Evolutionary conservation across 2,329 filamentous ascomycete genomes (phyloP).

Genomic region (Coleophoma cylindrospora): DNA sequence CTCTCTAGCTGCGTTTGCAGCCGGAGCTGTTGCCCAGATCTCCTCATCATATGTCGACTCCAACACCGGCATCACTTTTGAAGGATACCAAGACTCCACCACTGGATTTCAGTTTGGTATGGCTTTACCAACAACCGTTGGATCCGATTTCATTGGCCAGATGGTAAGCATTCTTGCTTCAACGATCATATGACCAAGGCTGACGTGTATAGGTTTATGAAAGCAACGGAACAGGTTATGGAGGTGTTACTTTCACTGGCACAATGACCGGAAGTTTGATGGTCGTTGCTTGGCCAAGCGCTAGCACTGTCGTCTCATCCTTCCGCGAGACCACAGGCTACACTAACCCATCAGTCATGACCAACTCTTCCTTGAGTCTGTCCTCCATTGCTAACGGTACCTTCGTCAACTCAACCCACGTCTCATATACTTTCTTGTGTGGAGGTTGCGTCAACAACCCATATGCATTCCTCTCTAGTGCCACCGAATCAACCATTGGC

Average conservation of each 20-base stretch:
- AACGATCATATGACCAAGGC: not conserved
- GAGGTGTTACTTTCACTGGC: constrained; percentile 40
- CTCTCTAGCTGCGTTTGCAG: constrained; percentile 3
- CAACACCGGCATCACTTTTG: constrained; percentile 40
- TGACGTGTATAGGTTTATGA: constrained; percentile 24
- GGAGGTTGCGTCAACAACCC: constrained; percentile 27
- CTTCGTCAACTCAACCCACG: constrained; percentile 46
- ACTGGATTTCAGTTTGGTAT: constrained; percentile 43
- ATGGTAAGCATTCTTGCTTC: constrained; percentile 29
- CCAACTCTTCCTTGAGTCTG: constrained; percentile 32
- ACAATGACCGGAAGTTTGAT: constrained; percentile 43
- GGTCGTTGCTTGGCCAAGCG: constrained; percentile 44
- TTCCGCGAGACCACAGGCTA: constrained; percentile 38
- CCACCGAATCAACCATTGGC: constrained; percentile 22
- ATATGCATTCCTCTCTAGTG: constrained; percentile 1
- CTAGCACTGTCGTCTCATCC: constrained; percentile 33
- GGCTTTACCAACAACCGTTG: constrained; percentile 41
- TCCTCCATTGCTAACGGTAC: constrained; percentile 44
- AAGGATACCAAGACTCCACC: constrained; percentile 27
- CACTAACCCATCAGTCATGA: constrained; percentile 39
- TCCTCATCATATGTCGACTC: constrained; percentile 32
- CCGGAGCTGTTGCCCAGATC: constrained; percentile 11
- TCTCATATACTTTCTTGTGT: constrained; percentile 50
- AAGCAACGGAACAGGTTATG: constrained; percentile 38
- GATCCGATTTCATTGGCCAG: constrained; percentile 49